Evolutionary conservation across 208 protist genomes (phyloP).

Genomic region (Wallacemonas sp.): DNA sequence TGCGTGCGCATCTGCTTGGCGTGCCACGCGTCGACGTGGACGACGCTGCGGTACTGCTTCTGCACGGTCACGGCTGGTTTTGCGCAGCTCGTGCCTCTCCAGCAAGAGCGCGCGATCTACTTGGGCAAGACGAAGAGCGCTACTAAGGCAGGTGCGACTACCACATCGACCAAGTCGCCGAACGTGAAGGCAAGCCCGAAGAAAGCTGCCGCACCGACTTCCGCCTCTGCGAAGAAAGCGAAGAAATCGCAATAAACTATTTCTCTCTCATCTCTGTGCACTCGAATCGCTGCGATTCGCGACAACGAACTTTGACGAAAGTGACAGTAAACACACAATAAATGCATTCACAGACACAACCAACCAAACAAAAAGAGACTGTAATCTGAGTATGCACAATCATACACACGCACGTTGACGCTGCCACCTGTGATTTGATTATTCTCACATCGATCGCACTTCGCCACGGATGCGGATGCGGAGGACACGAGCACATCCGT

Average conservation of each 20-base stretch:
- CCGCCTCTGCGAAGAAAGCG: not conserved
- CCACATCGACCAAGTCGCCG: slow-evolving; percentile 12
- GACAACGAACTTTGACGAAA: too few relatives aligned
- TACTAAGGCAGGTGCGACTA: not conserved
- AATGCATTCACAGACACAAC: not conserved
- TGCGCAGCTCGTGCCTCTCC: slow-evolving; percentile 53
- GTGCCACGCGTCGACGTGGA: slow-evolving; percentile 30
- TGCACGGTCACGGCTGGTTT: slow-evolving; percentile 45
- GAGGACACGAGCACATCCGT: too few relatives aligned
- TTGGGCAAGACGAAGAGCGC: not conserved
- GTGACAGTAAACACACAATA: not conserved
- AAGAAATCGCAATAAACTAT: slow-evolving; percentile 7
- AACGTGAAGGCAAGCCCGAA: slow-evolving; percentile 1
- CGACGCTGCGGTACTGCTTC: slow-evolving; percentile 36
- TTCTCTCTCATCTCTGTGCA: too few relatives aligned
- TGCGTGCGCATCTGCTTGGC: slow-evolving; percentile 45
- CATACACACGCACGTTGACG: not conserved
- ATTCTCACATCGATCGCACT: too few relatives aligned
- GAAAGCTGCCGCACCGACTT: not conserved
- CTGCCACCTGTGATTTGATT: too few relatives aligned
- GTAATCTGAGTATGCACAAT: not conserved
- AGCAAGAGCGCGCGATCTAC: slow-evolving; percentile 33
- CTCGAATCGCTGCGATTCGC: too few relatives aligned
- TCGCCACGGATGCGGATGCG: too few relatives aligned
- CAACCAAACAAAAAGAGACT: not conserved